phyloP scores from a whole-genome alignment of 768 basidiomycete species.

The Boletus pseudopeckii region DNA sequence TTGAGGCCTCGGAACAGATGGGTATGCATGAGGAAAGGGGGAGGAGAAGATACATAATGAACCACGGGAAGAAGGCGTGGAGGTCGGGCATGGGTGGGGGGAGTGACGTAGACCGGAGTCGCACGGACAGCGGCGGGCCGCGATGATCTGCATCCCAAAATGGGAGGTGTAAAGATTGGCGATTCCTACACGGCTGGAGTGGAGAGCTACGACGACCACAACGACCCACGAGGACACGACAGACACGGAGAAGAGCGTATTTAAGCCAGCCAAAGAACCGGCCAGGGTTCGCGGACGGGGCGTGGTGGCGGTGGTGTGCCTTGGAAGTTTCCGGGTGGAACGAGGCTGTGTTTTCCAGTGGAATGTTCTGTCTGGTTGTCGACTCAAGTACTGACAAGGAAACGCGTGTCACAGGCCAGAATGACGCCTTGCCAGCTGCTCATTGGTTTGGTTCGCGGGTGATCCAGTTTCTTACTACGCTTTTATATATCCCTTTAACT shows the following conservation, averaged over 20 bases:
- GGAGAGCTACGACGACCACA: neutral
- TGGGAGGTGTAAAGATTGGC: slow-evolving; percentile 11
- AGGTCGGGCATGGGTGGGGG: slow-evolving; percentile 8
- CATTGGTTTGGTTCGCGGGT: neutral
- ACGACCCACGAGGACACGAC: neutral
- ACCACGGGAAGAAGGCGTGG: slow-evolving; percentile 16
- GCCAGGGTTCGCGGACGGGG: too few species aligned
- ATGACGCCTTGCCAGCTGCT: neutral
- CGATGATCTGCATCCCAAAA: slow-evolving; percentile 26
- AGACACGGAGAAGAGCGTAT: neutral
- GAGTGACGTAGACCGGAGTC: slow-evolving; percentile 11
- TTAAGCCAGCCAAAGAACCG: too few species aligned
- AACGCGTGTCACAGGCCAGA: neutral
- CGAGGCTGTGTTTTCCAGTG: slow-evolving; percentile 30
- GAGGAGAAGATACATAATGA: slow-evolving; percentile 12
- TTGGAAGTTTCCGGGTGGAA: slow-evolving; percentile 16
- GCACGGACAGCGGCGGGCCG: slow-evolving; percentile 3
- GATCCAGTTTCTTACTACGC: neutral
- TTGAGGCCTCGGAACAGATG: slow-evolving; percentile 1
- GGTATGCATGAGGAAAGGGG: slow-evolving; percentile 4
- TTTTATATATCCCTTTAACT: slow-evolving; percentile 8
- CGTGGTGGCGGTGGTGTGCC: slow-evolving; percentile 9
- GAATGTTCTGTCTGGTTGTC: slow-evolving; percentile 20
- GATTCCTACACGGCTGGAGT: neutral
- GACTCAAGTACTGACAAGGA: neutral